Evolutionary conservation across 2,329 filamentous ascomycete genomes (phyloP), one percentile per base, ranked within the genome.

Genomic region (Botrytis hyacinthi): DNA sequence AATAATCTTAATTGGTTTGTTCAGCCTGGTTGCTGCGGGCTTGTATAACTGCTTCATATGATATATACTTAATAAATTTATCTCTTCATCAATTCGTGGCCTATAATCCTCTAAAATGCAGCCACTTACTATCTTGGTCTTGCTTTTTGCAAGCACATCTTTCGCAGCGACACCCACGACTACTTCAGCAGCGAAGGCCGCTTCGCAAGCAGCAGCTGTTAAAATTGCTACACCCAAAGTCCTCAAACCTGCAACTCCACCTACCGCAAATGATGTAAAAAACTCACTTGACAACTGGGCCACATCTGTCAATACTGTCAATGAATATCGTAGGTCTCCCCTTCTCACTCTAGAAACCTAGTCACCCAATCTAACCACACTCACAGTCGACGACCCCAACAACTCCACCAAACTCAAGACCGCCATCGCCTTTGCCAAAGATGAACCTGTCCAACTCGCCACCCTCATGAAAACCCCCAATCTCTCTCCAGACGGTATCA

Each of bases 221-320:
- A 73, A 48, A 42, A 42, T 54, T 48, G 69, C 68, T 6, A 29
- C 66, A 9, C 74, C 75, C 8, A 67, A 66, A 22, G 48, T 54
- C 4, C 75, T 75, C 48, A 62, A 44, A 35, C 76, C 76, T 20
- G 57, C 75, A 35, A 75, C 66, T 16, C 76, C 75, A 22, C 76
- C 73, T 8, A 77, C 73, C 12, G 63, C 71, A 59, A 20, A 57
- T 3, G 75, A 75, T 68, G 72, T 77, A 12, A 74, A 68, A 48
- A 76, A 76, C 26, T 76, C 75, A 22, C 72, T 77, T 40, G 44
- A 44, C 4, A 77, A 76, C 42, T 77, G 75, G 75, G 48, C 69
- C 4, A 73, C 59, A 22, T 75, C 74, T 29, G 76, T 76, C 40
- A 72, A 74, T 26, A 77, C 75, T 1, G 75, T 76, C 14, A 77